Conservation (phyloP, 2,329 filamentous ascomycete species). For the Claviceps quebecensis region DNA sequence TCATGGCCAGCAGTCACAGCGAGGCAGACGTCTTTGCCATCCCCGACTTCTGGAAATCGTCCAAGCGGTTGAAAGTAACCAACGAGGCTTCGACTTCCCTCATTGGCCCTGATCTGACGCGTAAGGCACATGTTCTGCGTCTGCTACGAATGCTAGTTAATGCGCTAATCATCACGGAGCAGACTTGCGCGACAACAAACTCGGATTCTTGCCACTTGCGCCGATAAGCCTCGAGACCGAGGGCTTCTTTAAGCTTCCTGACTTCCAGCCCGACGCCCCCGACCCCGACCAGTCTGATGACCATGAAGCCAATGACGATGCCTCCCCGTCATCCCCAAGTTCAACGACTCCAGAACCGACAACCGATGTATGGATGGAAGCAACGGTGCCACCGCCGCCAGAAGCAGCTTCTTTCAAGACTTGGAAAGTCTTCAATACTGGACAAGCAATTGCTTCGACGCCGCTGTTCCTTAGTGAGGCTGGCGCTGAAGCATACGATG, state of each 20-base stretch:
- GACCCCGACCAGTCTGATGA: conserved; percentile 2
- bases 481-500: conserved; percentile 51
- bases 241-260: conserved; percentile 19
- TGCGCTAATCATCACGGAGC: background rate
- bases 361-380: conserved; percentile 32
- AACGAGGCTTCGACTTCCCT: conserved; percentile 18
- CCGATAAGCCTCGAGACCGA: conserved; percentile 11
- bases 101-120: conserved; percentile 27
- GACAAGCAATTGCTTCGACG: conserved; percentile 19
- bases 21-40: conserved; percentile 47
- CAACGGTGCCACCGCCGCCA: conserved; percentile 15
- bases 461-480: conserved; percentile 55
- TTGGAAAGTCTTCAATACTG: conserved; percentile 54
- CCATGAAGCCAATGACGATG: background rate
- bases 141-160: background rate
- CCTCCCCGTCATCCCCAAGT: background rate
- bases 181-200: background rate
- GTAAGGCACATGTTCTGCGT: conserved; percentile 9
- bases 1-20: conserved; percentile 25
- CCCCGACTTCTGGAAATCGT: conserved; percentile 44
- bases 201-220: conserved; percentile 9
- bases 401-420: conserved; percentile 37
- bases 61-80: conserved; percentile 29
- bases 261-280: background rate
- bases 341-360: conserved; percentile 5